Percentiles rank a stretch among this genome's conserved stretches.
Evolutionary conservation across 1,284 basidiomycete genomes (phyloP).

Genomic region (Naganishia albida): DNA sequence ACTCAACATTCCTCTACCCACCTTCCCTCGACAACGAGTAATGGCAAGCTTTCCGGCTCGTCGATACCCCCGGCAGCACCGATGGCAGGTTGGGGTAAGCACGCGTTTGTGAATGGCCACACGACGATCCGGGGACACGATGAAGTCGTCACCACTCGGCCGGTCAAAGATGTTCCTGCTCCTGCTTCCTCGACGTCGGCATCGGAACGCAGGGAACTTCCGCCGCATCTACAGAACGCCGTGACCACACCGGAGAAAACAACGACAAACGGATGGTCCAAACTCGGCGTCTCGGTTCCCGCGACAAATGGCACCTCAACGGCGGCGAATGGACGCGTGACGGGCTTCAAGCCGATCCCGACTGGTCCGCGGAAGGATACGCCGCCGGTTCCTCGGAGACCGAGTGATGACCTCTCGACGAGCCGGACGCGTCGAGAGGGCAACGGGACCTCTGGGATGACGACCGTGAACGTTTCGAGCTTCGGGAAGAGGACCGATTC

Average conservation of each 20-base stretch:
- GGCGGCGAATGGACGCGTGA: conserved; percentile 12
- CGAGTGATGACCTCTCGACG: not conserved
- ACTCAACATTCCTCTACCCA: not conserved
- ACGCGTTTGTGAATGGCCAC: conserved; percentile 2
- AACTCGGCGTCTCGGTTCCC: not conserved
- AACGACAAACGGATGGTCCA: conserved; percentile 16
- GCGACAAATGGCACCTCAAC: not conserved
- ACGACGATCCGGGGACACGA: not conserved
- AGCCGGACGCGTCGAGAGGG: not conserved
- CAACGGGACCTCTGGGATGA: not conserved
- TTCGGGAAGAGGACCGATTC: not conserved
- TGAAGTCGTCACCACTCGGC: not conserved
- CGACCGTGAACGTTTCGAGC: not conserved
- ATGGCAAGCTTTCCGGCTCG: conserved; percentile 4
- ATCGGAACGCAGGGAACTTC: not conserved
- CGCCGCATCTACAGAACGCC: conserved; percentile 18
- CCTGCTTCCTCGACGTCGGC: not conserved
- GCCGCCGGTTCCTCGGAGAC: not conserved
- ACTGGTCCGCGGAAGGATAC: conserved; percentile 10
- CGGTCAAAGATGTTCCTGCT: not conserved
- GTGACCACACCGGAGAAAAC: not conserved
- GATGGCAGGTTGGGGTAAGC: conserved; percentile 11
- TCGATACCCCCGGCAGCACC: not conserved
- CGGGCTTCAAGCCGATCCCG: conserved; percentile 24
- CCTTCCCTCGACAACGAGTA: conserved; percentile 3